These are phyloP conservation scores for barrel medic (Medicago truncatula) DNA, from an alignment of 306 rosid species.

Conservation along the genomic window DNA sequence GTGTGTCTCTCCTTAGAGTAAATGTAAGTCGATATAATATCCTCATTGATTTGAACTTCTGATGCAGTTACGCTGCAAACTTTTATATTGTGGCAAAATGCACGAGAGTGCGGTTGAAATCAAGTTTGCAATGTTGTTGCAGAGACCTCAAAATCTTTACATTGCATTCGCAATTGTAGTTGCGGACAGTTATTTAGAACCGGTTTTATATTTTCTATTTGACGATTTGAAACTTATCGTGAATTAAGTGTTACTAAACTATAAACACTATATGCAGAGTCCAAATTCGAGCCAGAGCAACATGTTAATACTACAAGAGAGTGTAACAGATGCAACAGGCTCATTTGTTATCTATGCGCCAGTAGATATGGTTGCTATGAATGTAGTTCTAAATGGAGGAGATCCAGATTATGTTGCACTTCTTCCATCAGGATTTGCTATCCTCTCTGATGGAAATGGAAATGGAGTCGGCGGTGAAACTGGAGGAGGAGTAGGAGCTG, in stretches of 20 bases:
- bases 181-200: too few species aligned
- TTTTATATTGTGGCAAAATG: too few species aligned
- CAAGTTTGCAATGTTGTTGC: too few species aligned
- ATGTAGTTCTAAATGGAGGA: constrained; percentile 87
- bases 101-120: too few species aligned
- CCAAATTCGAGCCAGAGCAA: constrained; percentile 97
- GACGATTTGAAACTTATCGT: too few species aligned
- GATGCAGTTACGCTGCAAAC: too few species aligned
- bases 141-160: too few species aligned
- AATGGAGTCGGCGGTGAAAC: constrained; percentile 44
- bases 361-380: constrained; percentile 88
- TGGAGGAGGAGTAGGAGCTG: not conserved
- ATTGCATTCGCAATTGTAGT: too few species aligned
- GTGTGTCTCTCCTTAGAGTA: constrained; percentile 85
- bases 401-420: constrained; percentile 96
- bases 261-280: constrained; percentile 57
- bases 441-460: constrained; percentile 81
- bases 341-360: constrained; percentile 93
- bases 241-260: too few species aligned
- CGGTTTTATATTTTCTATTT: too few species aligned
- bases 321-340: constrained; percentile 80
- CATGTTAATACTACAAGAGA: constrained; percentile 94
- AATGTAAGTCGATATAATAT: constrained; percentile 55
- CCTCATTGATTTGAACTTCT: not conserved
- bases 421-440: constrained; percentile 96